Base-by-base conservation (phyloP, 2,329 filamentous ascomycete species). In the Atkinsonella texensis region DNA sequence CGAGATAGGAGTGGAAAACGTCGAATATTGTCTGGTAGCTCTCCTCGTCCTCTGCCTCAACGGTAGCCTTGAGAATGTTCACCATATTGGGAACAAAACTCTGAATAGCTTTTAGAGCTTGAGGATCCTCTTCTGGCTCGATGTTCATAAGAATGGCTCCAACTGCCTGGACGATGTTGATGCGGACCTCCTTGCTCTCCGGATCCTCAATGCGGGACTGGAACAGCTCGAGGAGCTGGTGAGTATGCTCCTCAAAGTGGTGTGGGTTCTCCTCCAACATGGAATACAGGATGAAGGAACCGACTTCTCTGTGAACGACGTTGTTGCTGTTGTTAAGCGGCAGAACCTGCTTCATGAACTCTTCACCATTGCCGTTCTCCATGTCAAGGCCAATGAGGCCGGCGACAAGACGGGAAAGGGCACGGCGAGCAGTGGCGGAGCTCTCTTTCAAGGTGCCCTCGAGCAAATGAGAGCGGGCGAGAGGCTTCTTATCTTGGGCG, bases 1-100 rank as follows among this genome's bases (percentile, higher is more conserved):
- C 87, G 50, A 98, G 80, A 62, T 96, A 84, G 48, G 88, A 93
- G 74, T 97, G 93, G 79, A 97, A 95, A 58, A 95, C 89, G 66
- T 97, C 93, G 61, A 97, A 98, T 28, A 89, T 82, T 65, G 91
- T 84, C 75, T 91, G 88, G 60, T 87, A 84, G 65, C 86, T 85
- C 65, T 95, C 90, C 60, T 96, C 90, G 60, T 96, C 86, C 52
- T 80, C 79, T 52, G 79, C 78, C 60, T 89, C 80, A 53, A 97
- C 86, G 28, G 87, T 81, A 56, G 84, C 79, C 76, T 95, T 93
- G 58, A 97, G 77, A 11, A 96, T 88, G 56, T 83, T 80, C 54
- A 97, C 91, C 85, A 97, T 93, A 61, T 81, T 73, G 11, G 93
- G 91, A 54, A 97, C 78, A 52, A 93, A 81, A 57, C 79, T 75